Evolutionary conservation across 805 yeast genomes (phyloP), one percentile per base, ranked within the genome.

Genomic region (Hanseniaspora lindneri): DNA sequence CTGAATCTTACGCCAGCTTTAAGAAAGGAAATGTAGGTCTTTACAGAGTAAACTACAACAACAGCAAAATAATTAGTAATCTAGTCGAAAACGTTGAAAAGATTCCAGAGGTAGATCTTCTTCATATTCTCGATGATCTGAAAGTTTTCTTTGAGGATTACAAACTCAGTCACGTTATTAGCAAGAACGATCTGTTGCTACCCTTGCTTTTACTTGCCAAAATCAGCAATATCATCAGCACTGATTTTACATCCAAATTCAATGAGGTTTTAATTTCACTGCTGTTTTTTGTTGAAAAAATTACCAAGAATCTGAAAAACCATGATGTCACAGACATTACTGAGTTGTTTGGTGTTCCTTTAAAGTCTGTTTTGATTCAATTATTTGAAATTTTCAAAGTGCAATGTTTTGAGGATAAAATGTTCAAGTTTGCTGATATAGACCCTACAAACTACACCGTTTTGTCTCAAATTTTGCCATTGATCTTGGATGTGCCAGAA

Each of bases 31-130:
- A 55, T 14, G 52, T 67, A 20, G 78, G 76, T 1, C 66, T 74
- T 52, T 73, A 70, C 53, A 68, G 72, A 44, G 73, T 73, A 0
- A 66, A 72, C 10, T 80, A 79, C 54, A 65, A 62, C 21, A 53
- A 62, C 29, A 13, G 47, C 4, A 46, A 51, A 17, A 54, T 63
- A 28, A 62, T 62, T 43, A 57, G 60, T 2, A 40, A 39, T 10
- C 25, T 49, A 10, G 23, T 43, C 2, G 14, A 39, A 11, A 27
- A 29, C 4, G 13, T 49, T 19, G 40, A 30, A 10, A 54, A 53
- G 19, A 53, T 70, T 5, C 46, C 53, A 20, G 43, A 51, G 1
- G 53, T 51, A 23, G 68, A 66, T 46, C 20, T 66, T 4, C 48
- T 59, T 25, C 61, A 62, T 14, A 36, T 69, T 8, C 51, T 69